Evolutionary conservation across 352 stramenopile species (phyloP).

Genomic region (Blastocystis sp.): DNA sequence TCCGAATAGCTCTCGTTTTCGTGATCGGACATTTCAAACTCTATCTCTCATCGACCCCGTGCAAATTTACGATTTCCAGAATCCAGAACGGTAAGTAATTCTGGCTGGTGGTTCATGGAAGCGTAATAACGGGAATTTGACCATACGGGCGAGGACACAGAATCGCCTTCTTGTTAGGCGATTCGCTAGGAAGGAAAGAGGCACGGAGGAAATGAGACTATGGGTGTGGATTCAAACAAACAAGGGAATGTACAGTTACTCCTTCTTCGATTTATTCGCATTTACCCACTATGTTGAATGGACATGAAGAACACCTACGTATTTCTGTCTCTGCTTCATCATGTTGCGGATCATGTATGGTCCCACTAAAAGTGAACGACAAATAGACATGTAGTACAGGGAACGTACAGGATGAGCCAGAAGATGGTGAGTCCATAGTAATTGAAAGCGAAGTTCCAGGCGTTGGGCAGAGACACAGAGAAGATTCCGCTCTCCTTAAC

Average conservation of each 20-base stretch:
- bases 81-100: no score
- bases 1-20: conserved; percentile 66
- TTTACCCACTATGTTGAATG: conserved; percentile 10
- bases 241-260: neutral
- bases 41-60: neutral
- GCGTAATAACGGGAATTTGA: neutral
- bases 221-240: no score
- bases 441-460: conserved; percentile 57
- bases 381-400: neutral
- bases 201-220: no score
- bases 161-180: no score
- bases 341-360: conserved; percentile 56
- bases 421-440: conserved; percentile 48
- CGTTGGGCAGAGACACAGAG: conserved; percentile 42
- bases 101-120: neutral
- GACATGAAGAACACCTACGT: neutral
- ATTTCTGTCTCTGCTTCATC: conserved; percentile 44
- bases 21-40: conserved; percentile 60
- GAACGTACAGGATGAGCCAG: conserved; percentile 48
- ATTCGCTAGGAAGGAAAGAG: no score
- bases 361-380: neutral
- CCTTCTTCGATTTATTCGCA: conserved; percentile 40
- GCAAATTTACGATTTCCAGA: no score
- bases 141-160: neutral
- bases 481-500: conserved; percentile 31